These are phyloP conservation scores for Geotrichum citri-aurantii DNA, from an alignment of 1,139 yeast genomes.

Conservation along the genomic window DNA sequence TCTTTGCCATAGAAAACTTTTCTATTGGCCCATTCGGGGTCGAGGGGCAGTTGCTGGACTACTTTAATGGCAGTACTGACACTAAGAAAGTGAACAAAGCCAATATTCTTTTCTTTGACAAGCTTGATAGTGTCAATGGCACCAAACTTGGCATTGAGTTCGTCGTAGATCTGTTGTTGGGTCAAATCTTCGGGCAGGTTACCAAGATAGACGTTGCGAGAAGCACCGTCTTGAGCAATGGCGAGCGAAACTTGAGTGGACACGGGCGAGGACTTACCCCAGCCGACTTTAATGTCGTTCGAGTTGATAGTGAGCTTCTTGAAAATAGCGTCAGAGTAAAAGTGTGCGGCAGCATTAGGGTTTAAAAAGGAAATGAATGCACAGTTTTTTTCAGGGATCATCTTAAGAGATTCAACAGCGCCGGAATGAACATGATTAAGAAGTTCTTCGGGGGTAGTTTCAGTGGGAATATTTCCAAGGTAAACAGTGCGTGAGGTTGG, in stretches of 20 bases:
- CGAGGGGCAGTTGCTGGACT: conserved; percentile 55
- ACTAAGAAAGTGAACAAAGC: conserved; percentile 72
- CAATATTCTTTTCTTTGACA: conserved; percentile 66
- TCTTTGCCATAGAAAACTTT: conserved; percentile 85
- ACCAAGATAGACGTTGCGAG: conserved; percentile 85
- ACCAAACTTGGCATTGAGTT: conserved; percentile 62
- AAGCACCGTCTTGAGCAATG: conserved; percentile 80
- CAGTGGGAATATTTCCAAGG: conserved; percentile 82
- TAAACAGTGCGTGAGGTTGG: conserved; percentile 64
- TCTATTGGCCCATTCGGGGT: conserved; percentile 51
- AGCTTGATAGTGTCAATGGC: conserved; percentile 75
- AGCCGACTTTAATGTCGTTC: conserved; percentile 49
- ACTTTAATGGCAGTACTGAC: conserved; percentile 81
- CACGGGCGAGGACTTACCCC: conserved; percentile 63
- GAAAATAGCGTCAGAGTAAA: conserved; percentile 51
- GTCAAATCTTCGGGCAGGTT: conserved; percentile 55
- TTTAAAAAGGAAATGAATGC: conserved; percentile 45
- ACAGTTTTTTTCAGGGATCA: conserved; percentile 46
- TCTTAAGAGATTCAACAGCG: conserved; percentile 65
- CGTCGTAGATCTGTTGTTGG: conserved; percentile 57
- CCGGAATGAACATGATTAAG: conserved; percentile 90
- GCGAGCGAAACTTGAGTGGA: conserved; percentile 68
- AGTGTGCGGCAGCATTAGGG: conserved; percentile 40
- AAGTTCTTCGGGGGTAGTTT: conserved; percentile 72
- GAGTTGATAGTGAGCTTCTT: conserved; percentile 42